Base-by-base conservation (phyloP, 169 alveolate species). In the Cryptosporidium andersoni region DNA sequence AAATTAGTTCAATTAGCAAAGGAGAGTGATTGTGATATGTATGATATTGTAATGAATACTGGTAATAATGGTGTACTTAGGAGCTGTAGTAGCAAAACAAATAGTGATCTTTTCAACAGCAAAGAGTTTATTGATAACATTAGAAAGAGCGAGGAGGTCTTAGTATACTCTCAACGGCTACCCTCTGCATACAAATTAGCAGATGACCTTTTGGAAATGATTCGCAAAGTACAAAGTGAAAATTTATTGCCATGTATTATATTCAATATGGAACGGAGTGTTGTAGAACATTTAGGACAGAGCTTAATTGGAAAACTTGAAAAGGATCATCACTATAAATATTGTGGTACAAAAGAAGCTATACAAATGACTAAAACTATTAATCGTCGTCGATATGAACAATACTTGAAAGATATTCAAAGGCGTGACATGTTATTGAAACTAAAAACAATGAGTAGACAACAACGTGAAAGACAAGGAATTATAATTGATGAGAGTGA, bases 181-280 rank as follows among this genome's bases (percentile, higher is more conserved):
- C 55, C 74, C 2, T 74, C 85, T 9, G 53, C 68, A 36, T 74
- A 74, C 47, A 74, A 74, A 34, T 58, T 51, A 14, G 89, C 94
- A 7, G 91, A 74, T n/a, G 81, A 81, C 12, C 68, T 91, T 53
- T 53, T 92, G 60, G 88, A 88, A 45, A 74, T 95, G 68, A 81
- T 92, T 66, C 89, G 93, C 43, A 85, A 89, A 42, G 88, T 95
- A 62, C 95, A 94, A 63, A 85, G 88, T 52, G 81, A 85, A 34
- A 91, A 91, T 65, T 81, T 92, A 81, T 82, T 95, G 55, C 98
- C 98, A 2, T 92, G 96, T 39, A 91, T 95, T 62, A 92, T 93
- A 52, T 95, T 95, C 92, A 94, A 93, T 8, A 91, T 91, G 82
- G 95, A 93, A 68, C 90, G 94, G 37, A 90, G 85, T 64, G 92